These are phyloP conservation scores for Kwoniella sp. DNA, from an alignment of 768 basidiomycete species.

Conservation along the genomic window DNA sequence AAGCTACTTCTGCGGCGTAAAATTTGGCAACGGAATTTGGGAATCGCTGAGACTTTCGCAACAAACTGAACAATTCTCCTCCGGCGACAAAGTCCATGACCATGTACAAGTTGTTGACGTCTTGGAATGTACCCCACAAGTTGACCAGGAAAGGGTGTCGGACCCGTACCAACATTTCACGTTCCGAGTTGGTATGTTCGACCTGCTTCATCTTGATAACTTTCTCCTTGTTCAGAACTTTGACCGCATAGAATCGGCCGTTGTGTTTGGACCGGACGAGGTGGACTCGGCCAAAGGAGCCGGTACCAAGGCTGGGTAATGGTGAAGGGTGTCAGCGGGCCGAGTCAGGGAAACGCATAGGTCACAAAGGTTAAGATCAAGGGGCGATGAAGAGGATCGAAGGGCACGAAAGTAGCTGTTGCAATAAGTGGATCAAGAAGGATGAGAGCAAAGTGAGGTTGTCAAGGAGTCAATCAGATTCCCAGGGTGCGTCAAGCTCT, in stretches of 20 bases:
- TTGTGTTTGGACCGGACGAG: conserved; percentile 85
- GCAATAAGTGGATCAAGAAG: no score
- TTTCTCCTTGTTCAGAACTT: conserved; percentile 89
- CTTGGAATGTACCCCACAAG: conserved; percentile 75
- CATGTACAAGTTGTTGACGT: conserved; percentile 57
- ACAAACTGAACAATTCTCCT: conserved; percentile 69
- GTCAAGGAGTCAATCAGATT: no score
- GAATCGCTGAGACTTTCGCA: conserved; percentile 74
- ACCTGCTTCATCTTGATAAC: conserved; percentile 67
- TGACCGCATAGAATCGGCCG: conserved; percentile 93
- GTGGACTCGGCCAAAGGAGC: conserved; percentile 56
- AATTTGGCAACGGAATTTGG: conserved; percentile 58
- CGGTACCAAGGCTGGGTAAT: conserved; percentile 49
- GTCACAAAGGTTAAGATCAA: no score
- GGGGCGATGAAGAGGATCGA: no score
- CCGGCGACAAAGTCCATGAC: conserved; percentile 58
- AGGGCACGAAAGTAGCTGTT: no score
- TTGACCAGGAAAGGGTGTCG: conserved; percentile 74
- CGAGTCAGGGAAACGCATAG: no score
- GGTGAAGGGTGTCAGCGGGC: not conserved
- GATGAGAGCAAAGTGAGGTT: no score
- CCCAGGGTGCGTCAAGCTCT: no score
- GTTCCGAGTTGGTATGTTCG: conserved; percentile 57
- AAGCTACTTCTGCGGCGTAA: conserved; percentile 57
- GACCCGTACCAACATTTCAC: conserved; percentile 57